phyloP scores from a whole-genome alignment of 495 filamentous ascomycete species.

The Glarea lozoyensis region DNA sequence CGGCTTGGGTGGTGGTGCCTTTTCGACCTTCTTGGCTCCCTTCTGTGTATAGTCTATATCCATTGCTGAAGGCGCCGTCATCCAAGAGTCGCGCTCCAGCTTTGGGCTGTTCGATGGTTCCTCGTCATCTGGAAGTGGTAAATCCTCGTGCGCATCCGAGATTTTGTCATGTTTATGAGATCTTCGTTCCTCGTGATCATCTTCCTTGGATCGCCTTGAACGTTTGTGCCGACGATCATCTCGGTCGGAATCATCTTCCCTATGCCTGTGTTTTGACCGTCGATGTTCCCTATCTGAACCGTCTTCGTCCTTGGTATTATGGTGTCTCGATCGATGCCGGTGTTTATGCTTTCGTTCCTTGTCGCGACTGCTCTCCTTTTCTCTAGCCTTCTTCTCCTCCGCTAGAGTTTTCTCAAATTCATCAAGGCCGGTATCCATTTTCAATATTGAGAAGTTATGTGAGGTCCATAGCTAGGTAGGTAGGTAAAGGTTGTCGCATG shows the following conservation, averaged over 20 bases:
- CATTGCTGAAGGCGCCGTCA: constrained; percentile 74
- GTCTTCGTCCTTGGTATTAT: constrained; percentile 25
- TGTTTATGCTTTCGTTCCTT: constrained; percentile 30
- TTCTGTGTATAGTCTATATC: constrained; percentile 82
- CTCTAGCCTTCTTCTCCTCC: constrained; percentile 40
- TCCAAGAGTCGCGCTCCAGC: constrained; percentile 75
- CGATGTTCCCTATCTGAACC: constrained; percentile 27
- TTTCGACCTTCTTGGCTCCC: constrained; percentile 40
- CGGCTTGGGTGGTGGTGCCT: constrained; percentile 42
- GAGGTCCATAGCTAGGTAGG: too few relatives aligned
- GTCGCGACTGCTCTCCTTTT: constrained; percentile 33
- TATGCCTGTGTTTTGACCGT: constrained; percentile 31
- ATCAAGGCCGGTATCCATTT: constrained; percentile 23
- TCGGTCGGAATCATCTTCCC: constrained; percentile 24
- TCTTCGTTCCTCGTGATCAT: constrained; percentile 24
- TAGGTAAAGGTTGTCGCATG: too few relatives aligned
- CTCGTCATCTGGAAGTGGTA: constrained; percentile 38
- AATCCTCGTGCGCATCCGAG: constrained; percentile 37
- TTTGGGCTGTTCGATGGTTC: constrained; percentile 22
- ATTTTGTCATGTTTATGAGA: constrained; percentile 30
- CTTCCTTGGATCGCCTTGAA: constrained; percentile 32
- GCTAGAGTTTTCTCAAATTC: constrained; percentile 40
- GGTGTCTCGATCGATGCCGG: constrained; percentile 30
- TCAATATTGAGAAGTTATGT: constrained; percentile 15
- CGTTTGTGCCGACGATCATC: constrained; percentile 34